Conservation (phyloP, 768 basidiomycete genomes). For the Auriscalpium orientale region DNA sequence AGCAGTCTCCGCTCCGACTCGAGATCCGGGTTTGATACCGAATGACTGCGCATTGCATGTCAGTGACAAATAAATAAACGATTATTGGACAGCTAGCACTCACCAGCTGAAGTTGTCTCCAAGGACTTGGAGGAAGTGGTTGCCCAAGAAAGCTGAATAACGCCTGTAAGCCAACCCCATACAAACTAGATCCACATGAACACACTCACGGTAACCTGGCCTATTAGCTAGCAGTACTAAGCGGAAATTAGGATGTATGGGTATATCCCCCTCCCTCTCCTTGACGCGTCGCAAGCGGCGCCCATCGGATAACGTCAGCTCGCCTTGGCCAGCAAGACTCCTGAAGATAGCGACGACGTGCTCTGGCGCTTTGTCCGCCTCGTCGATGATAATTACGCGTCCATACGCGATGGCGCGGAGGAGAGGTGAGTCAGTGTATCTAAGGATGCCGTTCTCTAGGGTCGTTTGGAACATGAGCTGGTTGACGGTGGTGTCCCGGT, state of each 20-base stretch:
- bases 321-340: slow-evolving; percentile 57
- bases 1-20: slow-evolving; percentile 55
- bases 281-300: slow-evolving; percentile 40
- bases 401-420: slow-evolving; percentile 54
- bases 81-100: neutral
- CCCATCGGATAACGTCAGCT: slow-evolving; percentile 58
- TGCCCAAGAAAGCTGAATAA: slow-evolving; percentile 57
- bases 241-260: slow-evolving; percentile 57
- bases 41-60: slow-evolving; percentile 31
- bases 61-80: neutral
- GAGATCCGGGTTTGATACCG: slow-evolving; percentile 60
- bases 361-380: slow-evolving; percentile 68
- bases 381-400: slow-evolving; percentile 62
- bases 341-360: slow-evolving; percentile 68
- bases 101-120: slow-evolving; percentile 57
- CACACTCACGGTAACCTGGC: slow-evolving; percentile 55
- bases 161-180: no score
- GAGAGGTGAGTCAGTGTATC: slow-evolving; percentile 58
- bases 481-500: slow-evolving; percentile 63
- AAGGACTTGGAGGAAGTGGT: slow-evolving; percentile 65
- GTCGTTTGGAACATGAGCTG: slow-evolving; percentile 65
- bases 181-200: neutral
- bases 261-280: slow-evolving; percentile 47
- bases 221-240: slow-evolving; percentile 58
- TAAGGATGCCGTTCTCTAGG: slow-evolving; percentile 48